Evolutionary conservation across 495 filamentous ascomycete species (phyloP).

Genomic region (Cercophora samala): DNA sequence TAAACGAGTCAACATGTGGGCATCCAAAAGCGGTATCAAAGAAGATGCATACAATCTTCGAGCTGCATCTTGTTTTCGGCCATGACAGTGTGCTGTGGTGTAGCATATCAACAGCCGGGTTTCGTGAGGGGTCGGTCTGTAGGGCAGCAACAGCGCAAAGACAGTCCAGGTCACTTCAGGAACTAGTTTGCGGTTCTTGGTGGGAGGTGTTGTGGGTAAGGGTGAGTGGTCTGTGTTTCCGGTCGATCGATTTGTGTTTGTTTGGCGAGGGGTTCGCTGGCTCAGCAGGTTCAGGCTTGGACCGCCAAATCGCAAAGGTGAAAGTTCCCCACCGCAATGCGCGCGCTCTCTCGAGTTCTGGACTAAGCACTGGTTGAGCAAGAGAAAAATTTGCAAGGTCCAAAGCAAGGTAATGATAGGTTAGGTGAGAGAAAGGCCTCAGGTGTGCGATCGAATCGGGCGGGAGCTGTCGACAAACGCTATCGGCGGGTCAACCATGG

Average conservation of each 20-base stretch:
- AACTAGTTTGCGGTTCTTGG: background rate
- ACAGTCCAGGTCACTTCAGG: background rate
- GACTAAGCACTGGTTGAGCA: background rate
- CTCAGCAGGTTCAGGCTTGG: background rate
- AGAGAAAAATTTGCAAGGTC: background rate
- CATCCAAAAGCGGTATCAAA: slow-evolving; percentile 7
- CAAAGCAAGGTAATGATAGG: background rate
- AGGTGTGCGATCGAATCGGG: background rate
- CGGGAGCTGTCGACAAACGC: slow-evolving; percentile 10
- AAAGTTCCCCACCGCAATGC: slow-evolving; percentile 10
- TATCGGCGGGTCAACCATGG: background rate
- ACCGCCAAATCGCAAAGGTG: background rate
- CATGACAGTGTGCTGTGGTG: slow-evolving; percentile 52
- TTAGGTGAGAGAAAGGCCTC: background rate
- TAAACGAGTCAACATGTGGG: slow-evolving; percentile 9
- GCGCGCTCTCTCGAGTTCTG: background rate
- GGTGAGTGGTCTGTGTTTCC: background rate
- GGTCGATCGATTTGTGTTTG: slow-evolving; percentile 2
- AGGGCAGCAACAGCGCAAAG: background rate
- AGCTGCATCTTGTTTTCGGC: slow-evolving; percentile 76
- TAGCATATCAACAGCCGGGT: slow-evolving; percentile 28
- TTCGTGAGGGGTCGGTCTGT: slow-evolving; percentile 6
- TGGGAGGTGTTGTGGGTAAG: background rate
- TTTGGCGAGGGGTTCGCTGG: background rate
- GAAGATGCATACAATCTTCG: slow-evolving; percentile 73